phyloP scores from a whole-genome alignment of 805 yeast genomes.

The Yarrowia phangngaensis region DNA sequence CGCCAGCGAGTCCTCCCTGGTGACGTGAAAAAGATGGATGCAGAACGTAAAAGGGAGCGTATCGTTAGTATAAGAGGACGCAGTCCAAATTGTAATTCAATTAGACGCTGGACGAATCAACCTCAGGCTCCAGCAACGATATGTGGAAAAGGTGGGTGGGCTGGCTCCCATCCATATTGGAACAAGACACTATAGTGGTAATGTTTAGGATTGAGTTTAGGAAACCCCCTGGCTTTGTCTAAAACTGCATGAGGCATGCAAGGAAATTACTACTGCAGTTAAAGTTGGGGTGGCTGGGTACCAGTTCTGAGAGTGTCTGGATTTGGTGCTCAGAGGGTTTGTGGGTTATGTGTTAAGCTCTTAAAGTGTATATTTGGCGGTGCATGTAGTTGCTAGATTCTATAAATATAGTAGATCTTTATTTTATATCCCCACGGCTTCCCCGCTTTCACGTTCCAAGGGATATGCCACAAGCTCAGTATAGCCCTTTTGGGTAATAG shows the following conservation, averaged over 20 bases:
- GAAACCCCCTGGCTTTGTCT: slow-evolving; percentile 25
- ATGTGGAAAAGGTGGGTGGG: slow-evolving; percentile 16
- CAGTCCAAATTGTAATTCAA: slow-evolving; percentile 2
- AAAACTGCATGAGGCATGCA: slow-evolving; percentile 18
- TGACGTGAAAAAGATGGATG: neutral
- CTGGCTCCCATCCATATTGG: slow-evolving; percentile 19
- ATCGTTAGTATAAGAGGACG: slow-evolving; percentile 24
- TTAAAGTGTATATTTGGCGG: too few species aligned
- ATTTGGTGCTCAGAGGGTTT: slow-evolving; percentile 2
- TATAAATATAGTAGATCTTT: too few species aligned
- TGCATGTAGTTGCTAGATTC: too few species aligned
- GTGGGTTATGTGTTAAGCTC: too few species aligned
- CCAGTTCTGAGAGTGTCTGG: neutral
- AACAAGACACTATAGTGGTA: slow-evolving; percentile 7
- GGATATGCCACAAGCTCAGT: too few species aligned
- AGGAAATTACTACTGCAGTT: slow-evolving; percentile 17
- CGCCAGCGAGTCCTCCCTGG: slow-evolving; percentile 26
- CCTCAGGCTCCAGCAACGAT: slow-evolving; percentile 11
- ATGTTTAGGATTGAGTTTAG: slow-evolving; percentile 11
- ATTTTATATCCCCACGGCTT: too few species aligned
- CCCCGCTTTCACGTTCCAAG: too few species aligned
- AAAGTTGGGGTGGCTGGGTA: slow-evolving; percentile 25
- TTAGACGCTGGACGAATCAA: slow-evolving; percentile 9
- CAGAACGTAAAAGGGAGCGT: slow-evolving; percentile 10
- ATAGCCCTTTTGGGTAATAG: too few species aligned